phyloP scores from a whole-genome alignment of 352 stramenopile species.

The Globisporangium paroecandrum region DNA sequence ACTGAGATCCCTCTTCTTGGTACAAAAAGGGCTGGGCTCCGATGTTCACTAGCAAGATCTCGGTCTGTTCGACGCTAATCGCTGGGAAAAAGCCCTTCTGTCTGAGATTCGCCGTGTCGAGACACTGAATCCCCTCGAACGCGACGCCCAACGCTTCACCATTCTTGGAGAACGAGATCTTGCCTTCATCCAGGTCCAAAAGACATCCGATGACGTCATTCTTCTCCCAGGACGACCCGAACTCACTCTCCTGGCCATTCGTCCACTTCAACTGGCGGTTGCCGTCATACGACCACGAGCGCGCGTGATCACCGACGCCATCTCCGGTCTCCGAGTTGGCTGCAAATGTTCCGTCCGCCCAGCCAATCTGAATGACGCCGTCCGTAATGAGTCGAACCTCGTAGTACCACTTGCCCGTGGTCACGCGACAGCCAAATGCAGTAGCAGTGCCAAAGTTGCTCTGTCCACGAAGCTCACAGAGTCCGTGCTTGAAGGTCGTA shows the following conservation, averaged over 20 bases:
- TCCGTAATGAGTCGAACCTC: constrained; percentile 88
- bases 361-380: constrained; percentile 91
- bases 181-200: constrained; percentile 69
- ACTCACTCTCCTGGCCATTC: constrained; percentile 53
- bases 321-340: constrained; percentile 79
- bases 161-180: constrained; percentile 84
- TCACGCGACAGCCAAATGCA: constrained; percentile 39
- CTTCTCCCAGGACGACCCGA: constrained; percentile 60
- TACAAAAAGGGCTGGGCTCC: constrained; percentile 75
- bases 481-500: constrained; percentile 56
- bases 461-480: constrained; percentile 69
- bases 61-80: constrained; percentile 77
- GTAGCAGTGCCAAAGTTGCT: constrained; percentile 80
- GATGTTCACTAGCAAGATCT: constrained; percentile 85
- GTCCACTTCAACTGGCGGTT: constrained; percentile 86
- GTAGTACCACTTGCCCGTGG: constrained; percentile 85
- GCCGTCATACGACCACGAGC: constrained; percentile 91
- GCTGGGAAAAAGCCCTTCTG: constrained; percentile 63
- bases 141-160: constrained; percentile 62
- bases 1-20: constrained; percentile 31
- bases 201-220: constrained; percentile 89
- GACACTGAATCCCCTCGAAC: constrained; percentile 44
- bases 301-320: constrained; percentile 87
- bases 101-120: constrained; percentile 15
- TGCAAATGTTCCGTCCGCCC: constrained; percentile 79